Conservation (phyloP, 768 basidiomycete species). For the Tulasnella sp. region DNA sequence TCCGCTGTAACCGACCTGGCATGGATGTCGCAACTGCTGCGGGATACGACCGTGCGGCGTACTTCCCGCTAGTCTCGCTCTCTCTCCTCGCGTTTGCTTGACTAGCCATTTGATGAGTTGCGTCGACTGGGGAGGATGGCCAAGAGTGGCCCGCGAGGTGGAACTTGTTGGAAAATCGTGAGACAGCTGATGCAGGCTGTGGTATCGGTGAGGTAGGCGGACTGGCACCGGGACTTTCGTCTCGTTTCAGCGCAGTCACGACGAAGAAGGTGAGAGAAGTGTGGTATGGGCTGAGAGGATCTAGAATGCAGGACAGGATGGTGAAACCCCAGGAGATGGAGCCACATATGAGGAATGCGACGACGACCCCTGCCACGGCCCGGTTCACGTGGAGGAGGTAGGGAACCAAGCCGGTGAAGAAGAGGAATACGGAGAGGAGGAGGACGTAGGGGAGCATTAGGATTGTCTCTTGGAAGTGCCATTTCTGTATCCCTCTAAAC, state of each 20-base stretch:
- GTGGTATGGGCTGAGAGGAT: background rate
- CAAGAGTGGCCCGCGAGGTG: too few relatives aligned
- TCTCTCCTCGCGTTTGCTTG: too few relatives aligned
- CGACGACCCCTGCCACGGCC: background rate
- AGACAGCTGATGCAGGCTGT: too few relatives aligned
- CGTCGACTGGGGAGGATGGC: too few relatives aligned
- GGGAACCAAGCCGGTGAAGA: background rate
- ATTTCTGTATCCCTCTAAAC: background rate
- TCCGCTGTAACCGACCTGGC: background rate
- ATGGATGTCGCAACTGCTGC: too few relatives aligned
- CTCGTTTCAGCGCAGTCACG: background rate
- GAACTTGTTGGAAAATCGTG: too few relatives aligned
- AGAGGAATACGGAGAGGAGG: background rate
- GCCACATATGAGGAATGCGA: background rate
- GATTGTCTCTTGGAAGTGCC: background rate
- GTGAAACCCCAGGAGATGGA: background rate
- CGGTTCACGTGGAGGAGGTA: background rate
- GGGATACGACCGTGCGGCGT: too few relatives aligned
- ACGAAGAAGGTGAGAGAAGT: background rate
- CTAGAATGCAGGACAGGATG: background rate
- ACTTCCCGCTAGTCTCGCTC: too few relatives aligned
- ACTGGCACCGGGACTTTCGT: background rate
- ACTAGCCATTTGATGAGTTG: too few relatives aligned
- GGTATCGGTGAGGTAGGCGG: too few relatives aligned
- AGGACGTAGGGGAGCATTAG: background rate